These are phyloP conservation scores for Pichia heedii DNA, from an alignment of 805 yeast species.

Conservation along the genomic window DNA sequence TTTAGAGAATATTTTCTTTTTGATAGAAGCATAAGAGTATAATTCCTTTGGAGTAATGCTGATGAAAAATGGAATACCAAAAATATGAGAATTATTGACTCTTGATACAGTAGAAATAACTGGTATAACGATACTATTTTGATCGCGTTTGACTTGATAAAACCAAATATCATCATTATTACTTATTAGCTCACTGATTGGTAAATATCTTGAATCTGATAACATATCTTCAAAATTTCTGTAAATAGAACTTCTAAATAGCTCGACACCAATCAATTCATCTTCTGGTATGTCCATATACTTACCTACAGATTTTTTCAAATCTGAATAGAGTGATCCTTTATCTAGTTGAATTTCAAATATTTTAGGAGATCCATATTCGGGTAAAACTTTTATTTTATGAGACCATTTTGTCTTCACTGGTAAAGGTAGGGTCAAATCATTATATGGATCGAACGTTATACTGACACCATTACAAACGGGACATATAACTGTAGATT, in stretches of 20 bases:
- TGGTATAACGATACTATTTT: constrained; percentile 51
- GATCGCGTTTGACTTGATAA: constrained; percentile 40
- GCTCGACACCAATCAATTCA: constrained; percentile 44
- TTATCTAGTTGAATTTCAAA: constrained; percentile 69
- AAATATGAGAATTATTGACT: constrained; percentile 37
- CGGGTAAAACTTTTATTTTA: constrained; percentile 54
- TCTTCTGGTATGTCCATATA: constrained; percentile 31
- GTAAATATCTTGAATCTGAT: constrained; percentile 51
- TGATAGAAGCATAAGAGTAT: constrained; percentile 46
- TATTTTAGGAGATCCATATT: constrained; percentile 36
- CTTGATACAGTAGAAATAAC: constrained; percentile 40
- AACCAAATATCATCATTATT: constrained; percentile 57
- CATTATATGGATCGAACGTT: constrained; percentile 92
- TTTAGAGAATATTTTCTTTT: constrained; percentile 44
- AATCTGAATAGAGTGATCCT: constrained; percentile 52
- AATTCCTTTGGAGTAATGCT: constrained; percentile 45
- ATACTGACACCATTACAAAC: constrained; percentile 68
- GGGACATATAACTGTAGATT: constrained; percentile 86
- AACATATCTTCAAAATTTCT: constrained; percentile 51
- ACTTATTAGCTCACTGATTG: constrained; percentile 58
- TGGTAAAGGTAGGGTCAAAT: constrained; percentile 84
- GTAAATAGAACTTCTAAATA: constrained; percentile 62
- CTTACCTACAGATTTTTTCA: constrained; percentile 51
- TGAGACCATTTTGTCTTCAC: constrained; percentile 64
- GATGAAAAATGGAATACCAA: constrained; percentile 74